phyloP scores from a whole-genome alignment of 495 filamentous ascomycete genomes.

The Tricharina praecox region DNA sequence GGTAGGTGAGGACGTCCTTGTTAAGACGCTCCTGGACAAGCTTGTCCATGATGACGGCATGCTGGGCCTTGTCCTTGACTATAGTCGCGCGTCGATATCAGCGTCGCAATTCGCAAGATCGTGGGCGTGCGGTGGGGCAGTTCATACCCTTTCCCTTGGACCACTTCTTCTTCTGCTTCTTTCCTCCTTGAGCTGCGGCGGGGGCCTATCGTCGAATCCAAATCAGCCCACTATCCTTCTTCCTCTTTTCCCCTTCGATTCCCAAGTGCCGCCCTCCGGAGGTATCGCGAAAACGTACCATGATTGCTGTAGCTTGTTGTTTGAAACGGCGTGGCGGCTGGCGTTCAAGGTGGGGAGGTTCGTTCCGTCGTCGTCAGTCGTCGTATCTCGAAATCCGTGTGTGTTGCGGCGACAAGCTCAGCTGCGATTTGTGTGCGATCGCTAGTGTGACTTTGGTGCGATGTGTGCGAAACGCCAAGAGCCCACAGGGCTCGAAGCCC shows the following conservation, averaged over 20 bases:
- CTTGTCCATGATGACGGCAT: slow-evolving; percentile 53
- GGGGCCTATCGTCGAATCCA: slow-evolving; percentile 39
- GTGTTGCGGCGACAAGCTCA: no score
- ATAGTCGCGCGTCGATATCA: slow-evolving; percentile 23
- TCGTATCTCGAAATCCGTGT: no score
- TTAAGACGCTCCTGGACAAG: slow-evolving; percentile 28
- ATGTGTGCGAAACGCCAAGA: no score
- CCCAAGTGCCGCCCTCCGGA: not conserved
- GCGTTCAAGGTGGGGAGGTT: no score
- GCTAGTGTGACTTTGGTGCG: no score
- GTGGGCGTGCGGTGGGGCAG: no score
- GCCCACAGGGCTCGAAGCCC: no score
- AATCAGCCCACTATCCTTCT: not conserved
- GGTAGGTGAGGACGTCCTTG: slow-evolving; percentile 80
- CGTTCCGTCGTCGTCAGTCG: no score
- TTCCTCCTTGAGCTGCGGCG: slow-evolving; percentile 64
- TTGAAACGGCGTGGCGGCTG: no score
- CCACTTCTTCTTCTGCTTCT: slow-evolving; percentile 99
- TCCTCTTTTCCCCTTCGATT: no score
- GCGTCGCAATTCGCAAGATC: slow-evolving; percentile 4
- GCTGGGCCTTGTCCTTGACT: slow-evolving; percentile 99
- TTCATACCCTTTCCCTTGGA: slow-evolving; percentile 99
- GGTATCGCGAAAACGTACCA: slow-evolving; percentile 2
- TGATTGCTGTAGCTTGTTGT: slow-evolving; percentile 5
- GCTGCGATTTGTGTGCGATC: no score